Conservation (phyloP, 371 early-diverging fungal genomes). For the Lichtheimia ramosa region DNA sequence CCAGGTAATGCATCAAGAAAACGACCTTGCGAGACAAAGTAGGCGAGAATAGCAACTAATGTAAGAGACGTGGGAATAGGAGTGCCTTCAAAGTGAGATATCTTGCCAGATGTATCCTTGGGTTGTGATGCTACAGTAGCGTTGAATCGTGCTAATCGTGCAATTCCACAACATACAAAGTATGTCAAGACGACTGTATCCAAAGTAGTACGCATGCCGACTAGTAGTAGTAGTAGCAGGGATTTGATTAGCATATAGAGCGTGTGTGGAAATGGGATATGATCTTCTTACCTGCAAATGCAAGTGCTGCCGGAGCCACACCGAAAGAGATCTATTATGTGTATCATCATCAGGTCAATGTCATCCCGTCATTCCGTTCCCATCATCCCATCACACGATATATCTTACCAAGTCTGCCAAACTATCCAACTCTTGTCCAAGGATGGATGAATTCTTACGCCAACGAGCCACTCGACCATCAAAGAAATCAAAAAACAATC, state of each 20-base stretch:
- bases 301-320: conserved; percentile 84
- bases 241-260: no score
- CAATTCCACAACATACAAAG: conserved; percentile 88
- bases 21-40: conserved; percentile 54
- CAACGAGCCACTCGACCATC: conserved; percentile 90
- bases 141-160: conserved; percentile 87
- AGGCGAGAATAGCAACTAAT: conserved; percentile 71
- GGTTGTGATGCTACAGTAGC: conserved; percentile 81
- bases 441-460: conserved; percentile 68
- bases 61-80: conserved; percentile 83
- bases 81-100: conserved; percentile 86
- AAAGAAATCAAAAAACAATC: conserved; percentile 80
- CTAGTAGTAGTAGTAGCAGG: conserved; percentile 2
- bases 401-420: conserved; percentile 80
- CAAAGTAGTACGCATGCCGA: conserved; percentile 81
- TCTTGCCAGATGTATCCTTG: conserved; percentile 76
- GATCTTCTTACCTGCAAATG: conserved; percentile 59
- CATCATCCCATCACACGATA: background rate
- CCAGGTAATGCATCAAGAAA: conserved; percentile 52
- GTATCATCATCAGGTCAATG: background rate
- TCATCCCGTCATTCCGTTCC: background rate
- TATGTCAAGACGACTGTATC: conserved; percentile 77
- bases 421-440: conserved; percentile 84
- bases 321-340: conserved; percentile 73
- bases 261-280: no score